Evolutionary conservation across 1,284 basidiomycete genomes (phyloP).

Genomic region (Pseudozyma flocculosa): DNA sequence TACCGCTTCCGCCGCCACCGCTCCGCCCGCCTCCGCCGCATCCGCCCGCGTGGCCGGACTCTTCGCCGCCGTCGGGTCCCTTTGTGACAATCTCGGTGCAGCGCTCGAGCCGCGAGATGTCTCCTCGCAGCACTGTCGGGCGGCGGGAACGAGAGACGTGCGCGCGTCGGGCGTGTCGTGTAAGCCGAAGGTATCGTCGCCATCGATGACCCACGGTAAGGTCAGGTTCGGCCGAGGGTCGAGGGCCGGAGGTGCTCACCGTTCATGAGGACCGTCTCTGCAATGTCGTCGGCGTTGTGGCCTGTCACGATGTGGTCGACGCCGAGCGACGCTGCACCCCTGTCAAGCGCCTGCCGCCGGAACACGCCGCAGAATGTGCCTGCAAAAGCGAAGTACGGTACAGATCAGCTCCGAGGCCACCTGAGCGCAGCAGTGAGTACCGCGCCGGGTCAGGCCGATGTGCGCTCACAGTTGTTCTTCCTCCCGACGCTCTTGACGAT

Average conservation of each 20-base stretch:
- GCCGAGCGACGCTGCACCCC: slow-evolving; percentile 81
- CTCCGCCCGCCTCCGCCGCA: slow-evolving; percentile 29
- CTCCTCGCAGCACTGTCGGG: slow-evolving; percentile 79
- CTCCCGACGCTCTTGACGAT: slow-evolving; percentile 91
- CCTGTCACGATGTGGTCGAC: slow-evolving; percentile 99
- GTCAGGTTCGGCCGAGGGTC: too few relatives aligned
- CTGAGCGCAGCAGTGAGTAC: too few relatives aligned
- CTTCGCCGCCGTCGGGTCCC: slow-evolving; percentile 34
- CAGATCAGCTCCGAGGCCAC: too few relatives aligned
- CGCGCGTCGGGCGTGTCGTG: too few relatives aligned
- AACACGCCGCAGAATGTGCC: slow-evolving; percentile 97
- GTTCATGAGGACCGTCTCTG: slow-evolving; percentile 98
- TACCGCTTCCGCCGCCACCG: slow-evolving; percentile 73
- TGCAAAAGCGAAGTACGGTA: slow-evolving; percentile 16
- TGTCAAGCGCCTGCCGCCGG: slow-evolving; percentile 88
- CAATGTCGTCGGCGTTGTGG: slow-evolving; percentile 98
- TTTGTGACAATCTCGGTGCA: slow-evolving; percentile 81
- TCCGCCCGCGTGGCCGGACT: slow-evolving; percentile 57
- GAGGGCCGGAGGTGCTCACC: slow-evolving; percentile 73
- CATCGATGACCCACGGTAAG: too few relatives aligned
- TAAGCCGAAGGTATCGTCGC: too few relatives aligned
- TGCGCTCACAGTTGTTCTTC: slow-evolving; percentile 81
- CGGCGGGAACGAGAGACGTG: slow-evolving; percentile 59
- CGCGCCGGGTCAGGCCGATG: too few relatives aligned
- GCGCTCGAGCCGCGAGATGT: slow-evolving; percentile 87